These are phyloP conservation scores for Coleophoma cylindrospora DNA, from an alignment of 2,329 filamentous ascomycete genomes.

Conservation along the genomic window DNA sequence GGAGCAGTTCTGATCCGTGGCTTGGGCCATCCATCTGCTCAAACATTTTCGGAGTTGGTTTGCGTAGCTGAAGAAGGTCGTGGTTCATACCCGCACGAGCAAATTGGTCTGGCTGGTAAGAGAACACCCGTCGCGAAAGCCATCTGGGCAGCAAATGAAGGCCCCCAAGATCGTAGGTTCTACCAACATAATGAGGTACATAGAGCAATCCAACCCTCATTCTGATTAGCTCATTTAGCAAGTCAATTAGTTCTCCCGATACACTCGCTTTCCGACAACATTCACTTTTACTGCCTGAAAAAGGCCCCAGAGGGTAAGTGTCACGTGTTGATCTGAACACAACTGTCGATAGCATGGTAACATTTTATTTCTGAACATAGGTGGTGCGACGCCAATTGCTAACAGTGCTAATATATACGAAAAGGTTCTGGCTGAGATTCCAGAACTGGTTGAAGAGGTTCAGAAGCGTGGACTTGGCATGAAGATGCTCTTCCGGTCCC, in stretches of 20 bases:
- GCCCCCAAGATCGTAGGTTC: background rate
- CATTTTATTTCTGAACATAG: background rate
- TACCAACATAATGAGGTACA: constrained; percentile 1
- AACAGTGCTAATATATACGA: background rate
- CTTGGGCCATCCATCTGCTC: background rate
- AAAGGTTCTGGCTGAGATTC: background rate
- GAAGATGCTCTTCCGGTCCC: constrained; percentile 1
- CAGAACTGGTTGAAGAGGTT: background rate
- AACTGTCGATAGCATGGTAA: too few relatives aligned
- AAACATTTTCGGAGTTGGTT: background rate
- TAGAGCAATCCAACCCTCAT: too few relatives aligned
- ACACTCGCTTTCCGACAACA: background rate
- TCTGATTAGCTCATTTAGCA: too few relatives aligned
- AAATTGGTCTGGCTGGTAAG: constrained; percentile 1
- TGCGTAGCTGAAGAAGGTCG: background rate
- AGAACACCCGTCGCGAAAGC: constrained; percentile 1
- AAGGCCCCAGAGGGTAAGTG: background rate
- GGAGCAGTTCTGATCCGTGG: background rate
- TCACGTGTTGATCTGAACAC: too few relatives aligned
- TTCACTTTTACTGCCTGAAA: background rate
- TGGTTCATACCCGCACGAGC: background rate
- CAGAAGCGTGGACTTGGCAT: background rate
- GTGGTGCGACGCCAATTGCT: background rate
- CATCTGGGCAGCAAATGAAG: background rate
- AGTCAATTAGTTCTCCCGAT: background rate